These are phyloP conservation scores for Backusella morwellensis DNA, from an alignment of 192 early-diverging fungal species.

Conservation along the genomic window DNA sequence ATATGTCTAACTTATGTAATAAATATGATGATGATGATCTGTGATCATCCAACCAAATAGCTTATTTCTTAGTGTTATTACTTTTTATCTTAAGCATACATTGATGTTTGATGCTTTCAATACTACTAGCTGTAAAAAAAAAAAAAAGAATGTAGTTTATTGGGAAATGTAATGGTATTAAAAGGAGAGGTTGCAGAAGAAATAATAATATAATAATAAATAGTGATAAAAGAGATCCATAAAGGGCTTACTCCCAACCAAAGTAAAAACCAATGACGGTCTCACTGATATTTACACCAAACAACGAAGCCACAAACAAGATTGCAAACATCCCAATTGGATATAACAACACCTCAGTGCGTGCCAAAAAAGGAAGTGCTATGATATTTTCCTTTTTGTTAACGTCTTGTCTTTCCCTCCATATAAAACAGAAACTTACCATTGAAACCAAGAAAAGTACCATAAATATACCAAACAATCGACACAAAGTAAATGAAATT, in stretches of 20 bases:
- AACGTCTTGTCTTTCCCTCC: not conserved
- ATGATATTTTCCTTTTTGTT: not conserved
- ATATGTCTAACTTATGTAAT: slow-evolving; percentile 4
- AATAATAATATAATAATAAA: not conserved
- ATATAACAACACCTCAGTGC: slow-evolving; percentile 87
- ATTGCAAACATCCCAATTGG: slow-evolving; percentile 69
- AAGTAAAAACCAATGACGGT: slow-evolving; percentile 79
- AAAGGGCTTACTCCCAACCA: slow-evolving; percentile 26
- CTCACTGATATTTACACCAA: slow-evolving; percentile 79
- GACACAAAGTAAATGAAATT: slow-evolving; percentile 88
- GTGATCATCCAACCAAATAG: not conserved
- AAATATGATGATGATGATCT: not conserved
- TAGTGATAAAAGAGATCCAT: not conserved
- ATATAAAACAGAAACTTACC: slow-evolving; percentile 49
- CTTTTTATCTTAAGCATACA: not conserved
- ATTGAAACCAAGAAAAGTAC: slow-evolving; percentile 93
- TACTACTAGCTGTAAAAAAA: not conserved
- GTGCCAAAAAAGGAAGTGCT: slow-evolving; percentile 92
- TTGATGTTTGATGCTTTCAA: not conserved
- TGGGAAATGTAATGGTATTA: not conserved
- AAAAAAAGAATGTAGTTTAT: not conserved
- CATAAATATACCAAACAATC: slow-evolving; percentile 76
- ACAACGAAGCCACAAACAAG: slow-evolving; percentile 59
- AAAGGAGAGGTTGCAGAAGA: not conserved
- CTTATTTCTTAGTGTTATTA: not conserved